Base-by-base conservation (phyloP, 441 rosid genomes). In the Geranium incanum region DNA sequence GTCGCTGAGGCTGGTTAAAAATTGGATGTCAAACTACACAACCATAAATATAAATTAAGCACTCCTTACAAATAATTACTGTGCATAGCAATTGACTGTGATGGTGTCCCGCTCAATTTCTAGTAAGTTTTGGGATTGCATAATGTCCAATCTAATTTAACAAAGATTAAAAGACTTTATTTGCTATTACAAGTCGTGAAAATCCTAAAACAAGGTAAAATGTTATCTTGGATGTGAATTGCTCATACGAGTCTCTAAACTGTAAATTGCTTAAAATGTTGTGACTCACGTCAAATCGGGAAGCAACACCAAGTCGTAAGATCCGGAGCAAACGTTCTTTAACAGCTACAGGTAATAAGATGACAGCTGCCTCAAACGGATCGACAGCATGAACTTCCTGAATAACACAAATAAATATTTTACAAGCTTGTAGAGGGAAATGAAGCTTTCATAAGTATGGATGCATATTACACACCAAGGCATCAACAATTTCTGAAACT, bases 261-360 rank as follows among this genome's bases (percentile, higher is more conserved):
- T 39, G 5, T 39, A 23, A 36, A 66, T 16, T 66, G 45, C 23
- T 66, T 13, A 37, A 37, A 66, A 36, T 38, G 68, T 66, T 36
- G 12, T n/a, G 13, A 38, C 68, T 66, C 16, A 66, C 68, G 38
- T 66, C 68, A 37, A 66, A 66, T 37, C 68, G 21, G n/a, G 68
- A 36, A 36, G 68, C 68, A 36, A 66, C 39, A 13, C 68, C 68
- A 66, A 66, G 68, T 36, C 68, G 68, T 50, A 66, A 66, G 45
- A 66, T 66, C 21, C 68, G 50, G 16, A 67, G 69, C 41, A 67
- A 39, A 67, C 69, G 69, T 38, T 67, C 69, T 67, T 67, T 67
- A 6, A 67, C 69, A 67, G 69, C 69, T 45, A 67, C 69, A 9
- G 69, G 69, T 67, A 67, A 67, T 67, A 39, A 67, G 69, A 67